A percentile compares a stretch with the other conserved stretches of the same genome.
These are phyloP conservation scores for Malus sieversii DNA, from an alignment of 306 rosid genomes.

Conservation along the genomic window DNA sequence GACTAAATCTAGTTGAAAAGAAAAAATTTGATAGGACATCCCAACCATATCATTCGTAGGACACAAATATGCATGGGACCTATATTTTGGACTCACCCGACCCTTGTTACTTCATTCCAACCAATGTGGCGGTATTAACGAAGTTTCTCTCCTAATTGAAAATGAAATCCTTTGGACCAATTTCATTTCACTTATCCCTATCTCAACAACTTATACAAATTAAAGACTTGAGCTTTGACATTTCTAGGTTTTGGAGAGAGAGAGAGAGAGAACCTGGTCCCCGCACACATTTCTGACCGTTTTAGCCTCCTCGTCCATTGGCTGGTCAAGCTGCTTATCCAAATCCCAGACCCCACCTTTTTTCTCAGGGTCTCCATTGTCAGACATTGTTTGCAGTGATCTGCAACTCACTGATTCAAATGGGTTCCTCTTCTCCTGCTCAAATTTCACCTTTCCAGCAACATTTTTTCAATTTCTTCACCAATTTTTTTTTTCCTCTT, in stretches of 20 bases:
- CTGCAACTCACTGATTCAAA: constrained; percentile 19
- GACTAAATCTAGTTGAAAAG: neutral
- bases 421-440: neutral
- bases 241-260: neutral
- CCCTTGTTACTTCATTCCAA: no score
- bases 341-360: constrained; percentile 77
- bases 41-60: no score
- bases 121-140: no score
- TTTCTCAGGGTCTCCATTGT: constrained; percentile 36
- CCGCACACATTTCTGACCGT: constrained; percentile 58
- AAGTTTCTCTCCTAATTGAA: neutral
- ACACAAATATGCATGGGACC: no score
- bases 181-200: neutral
- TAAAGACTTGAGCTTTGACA: neutral
- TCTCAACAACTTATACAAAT: neutral
- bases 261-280: constrained; percentile 51
- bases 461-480: neutral
- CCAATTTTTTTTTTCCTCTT: neutral
- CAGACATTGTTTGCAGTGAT: constrained; percentile 50
- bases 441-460: neutral
- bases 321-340: constrained; percentile 76
- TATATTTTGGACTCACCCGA: no score
- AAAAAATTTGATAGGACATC: neutral
- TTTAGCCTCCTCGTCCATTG: constrained; percentile 84
- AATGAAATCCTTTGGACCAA: neutral